Conservation (phyloP, 2,329 filamentous ascomycete genomes). For the Fusarium napiforme region DNA sequence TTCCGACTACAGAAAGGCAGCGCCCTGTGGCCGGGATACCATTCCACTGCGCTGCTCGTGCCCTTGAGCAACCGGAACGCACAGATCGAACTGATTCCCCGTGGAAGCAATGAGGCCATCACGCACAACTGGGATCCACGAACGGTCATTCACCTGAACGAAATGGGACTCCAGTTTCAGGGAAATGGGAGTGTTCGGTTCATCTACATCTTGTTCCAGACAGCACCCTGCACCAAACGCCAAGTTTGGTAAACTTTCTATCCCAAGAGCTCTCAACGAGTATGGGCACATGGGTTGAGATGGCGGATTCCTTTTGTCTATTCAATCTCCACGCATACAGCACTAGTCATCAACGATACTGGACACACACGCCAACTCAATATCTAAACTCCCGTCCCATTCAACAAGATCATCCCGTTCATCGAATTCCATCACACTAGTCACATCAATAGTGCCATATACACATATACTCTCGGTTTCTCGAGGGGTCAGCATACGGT, state of each 20-base stretch:
- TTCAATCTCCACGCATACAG: not conserved
- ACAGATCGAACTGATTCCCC: conserved; percentile 22
- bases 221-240: not conserved
- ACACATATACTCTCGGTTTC: not conserved
- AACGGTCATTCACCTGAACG: conserved; percentile 30
- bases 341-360: not conserved
- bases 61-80: conserved; percentile 22
- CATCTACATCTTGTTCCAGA: conserved; percentile 34
- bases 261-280: not conserved
- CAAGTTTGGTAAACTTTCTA: not conserved
- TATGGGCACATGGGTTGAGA: not conserved
- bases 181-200: conserved; percentile 34
- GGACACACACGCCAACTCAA: not conserved
- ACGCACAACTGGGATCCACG: conserved; percentile 23
- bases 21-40: conserved; percentile 20
- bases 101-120: conserved; percentile 13
- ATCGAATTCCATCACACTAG: conserved; percentile 15
- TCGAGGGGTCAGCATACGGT: conserved; percentile 2
- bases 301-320: not conserved
- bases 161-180: conserved; percentile 29
- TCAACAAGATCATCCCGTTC: conserved; percentile 8
- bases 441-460: conserved; percentile 13
- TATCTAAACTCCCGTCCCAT: not conserved
- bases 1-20: conserved; percentile 32
- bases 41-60: conserved; percentile 22